Evolutionary conservation across 2,329 filamentous ascomycete species (phyloP).

Genomic region (Ophiocordyceps camponoti-rufipedis): DNA sequence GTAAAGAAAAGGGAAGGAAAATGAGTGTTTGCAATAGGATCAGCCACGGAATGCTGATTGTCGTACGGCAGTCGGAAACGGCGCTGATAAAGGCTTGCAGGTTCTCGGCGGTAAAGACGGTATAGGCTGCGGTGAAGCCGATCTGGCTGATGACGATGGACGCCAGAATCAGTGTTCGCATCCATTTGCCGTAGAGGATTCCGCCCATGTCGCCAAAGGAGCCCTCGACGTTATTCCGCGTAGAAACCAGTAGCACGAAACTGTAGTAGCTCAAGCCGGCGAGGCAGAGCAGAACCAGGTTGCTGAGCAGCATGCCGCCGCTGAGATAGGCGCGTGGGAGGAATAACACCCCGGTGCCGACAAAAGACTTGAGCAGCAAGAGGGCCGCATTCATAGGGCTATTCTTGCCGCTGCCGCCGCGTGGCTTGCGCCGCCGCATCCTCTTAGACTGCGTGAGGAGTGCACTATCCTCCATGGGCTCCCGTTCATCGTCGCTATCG

Average conservation of each 20-base stretch:
- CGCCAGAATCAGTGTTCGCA: slow-evolving; percentile 70
- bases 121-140: slow-evolving; percentile 88
- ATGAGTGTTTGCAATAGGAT: slow-evolving; percentile 91
- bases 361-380: slow-evolving; percentile 89
- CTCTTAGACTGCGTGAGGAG: slow-evolving; percentile 60
- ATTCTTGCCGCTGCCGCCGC: slow-evolving; percentile 57
- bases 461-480: slow-evolving; percentile 76
- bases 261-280: slow-evolving; percentile 88
- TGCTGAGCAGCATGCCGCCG: slow-evolving; percentile 94
- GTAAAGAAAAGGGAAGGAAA: slow-evolving; percentile 82
- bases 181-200: slow-evolving; percentile 75
- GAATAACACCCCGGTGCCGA: slow-evolving; percentile 90
- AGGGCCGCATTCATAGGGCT: slow-evolving; percentile 63
- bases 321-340: slow-evolving; percentile 85
- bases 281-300: slow-evolving; percentile 70
- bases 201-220: slow-evolving; percentile 97
- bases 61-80: slow-evolving; percentile 70
- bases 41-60: slow-evolving; percentile 74
- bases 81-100: slow-evolving; percentile 87
- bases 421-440: slow-evolving; percentile 58
- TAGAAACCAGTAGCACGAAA: slow-evolving; percentile 83
- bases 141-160: slow-evolving; percentile 94
- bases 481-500: slow-evolving; percentile 45
- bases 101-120: slow-evolving; percentile 92
- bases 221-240: slow-evolving; percentile 69